phyloP scores from a whole-genome alignment of 768 basidiomycete species.

The Piloderma croceum region DNA sequence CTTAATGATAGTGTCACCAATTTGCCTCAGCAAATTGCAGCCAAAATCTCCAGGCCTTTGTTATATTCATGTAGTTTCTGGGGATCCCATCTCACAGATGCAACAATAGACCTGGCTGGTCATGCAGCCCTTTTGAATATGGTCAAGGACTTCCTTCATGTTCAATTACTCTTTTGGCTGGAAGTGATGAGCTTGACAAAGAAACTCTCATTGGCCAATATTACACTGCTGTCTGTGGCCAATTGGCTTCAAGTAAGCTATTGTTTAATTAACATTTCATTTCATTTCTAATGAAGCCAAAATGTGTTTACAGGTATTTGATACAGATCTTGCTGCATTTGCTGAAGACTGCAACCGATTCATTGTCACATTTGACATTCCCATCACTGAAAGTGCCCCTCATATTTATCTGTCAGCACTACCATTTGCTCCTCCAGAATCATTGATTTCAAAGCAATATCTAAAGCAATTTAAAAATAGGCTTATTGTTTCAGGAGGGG shows the following conservation, averaged over 20 bases:
- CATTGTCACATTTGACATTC: constrained; percentile 1
- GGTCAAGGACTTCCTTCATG: constrained; percentile 18
- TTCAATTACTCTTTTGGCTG: constrained; percentile 26
- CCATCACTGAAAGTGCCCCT: constrained; percentile 10
- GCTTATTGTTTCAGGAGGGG: constrained; percentile 6
- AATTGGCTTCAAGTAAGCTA: constrained; percentile 7
- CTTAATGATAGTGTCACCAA: constrained; percentile 25
- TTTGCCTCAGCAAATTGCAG: too few relatives aligned
- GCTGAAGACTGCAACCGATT: constrained; percentile 5
- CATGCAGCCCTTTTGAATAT: constrained; percentile 9
- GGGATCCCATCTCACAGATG: constrained; percentile 23
- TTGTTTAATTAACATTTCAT: too few relatives aligned
- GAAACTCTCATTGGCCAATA: constrained; percentile 6
- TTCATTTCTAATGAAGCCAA: too few relatives aligned
- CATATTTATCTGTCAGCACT: constrained; percentile 18
- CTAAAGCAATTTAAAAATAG: constrained; percentile 11
- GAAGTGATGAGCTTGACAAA: constrained; percentile 26
- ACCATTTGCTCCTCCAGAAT: constrained; percentile 21
- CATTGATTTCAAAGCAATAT: constrained; percentile 10
- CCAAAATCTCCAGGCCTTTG: constrained; percentile 21
- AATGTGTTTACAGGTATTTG: too few relatives aligned
- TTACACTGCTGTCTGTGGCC: not conserved
- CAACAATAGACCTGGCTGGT: too few relatives aligned
- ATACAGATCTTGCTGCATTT: constrained; percentile 10
- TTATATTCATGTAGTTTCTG: constrained; percentile 29